Base-by-base conservation (phyloP, 208 protist genomes). In the Crithidia brevicula region DNA sequence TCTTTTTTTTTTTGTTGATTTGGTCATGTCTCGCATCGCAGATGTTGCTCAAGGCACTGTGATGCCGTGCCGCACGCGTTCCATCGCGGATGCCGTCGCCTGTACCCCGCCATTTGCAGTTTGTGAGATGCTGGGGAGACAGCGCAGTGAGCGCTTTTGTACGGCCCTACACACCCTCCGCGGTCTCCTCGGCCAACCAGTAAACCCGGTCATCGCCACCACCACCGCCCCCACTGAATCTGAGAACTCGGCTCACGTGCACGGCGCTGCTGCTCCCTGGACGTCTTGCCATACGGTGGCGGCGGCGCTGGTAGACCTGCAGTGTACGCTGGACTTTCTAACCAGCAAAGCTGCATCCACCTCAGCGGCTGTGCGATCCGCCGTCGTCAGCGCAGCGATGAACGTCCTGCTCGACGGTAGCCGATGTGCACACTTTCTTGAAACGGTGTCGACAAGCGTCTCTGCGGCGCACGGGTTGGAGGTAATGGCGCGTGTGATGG, bases 401-500 rank as follows among this genome's bases (percentile, higher is more conserved):
- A 10, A 7, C 11, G 25, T 16, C 4, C 18, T 50, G 25, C 25
- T 62, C 3, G 56, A 27, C 27, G 40, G 50, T 33, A 16, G 7
- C 4, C 38, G 36, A 9, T 23, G 40, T 38, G 8, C n/a, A n/a
- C n/a, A 13, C 40, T 18, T 42, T 33, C 36, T 62, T 4, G n/a
- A n/a, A n/a, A n/a, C n/a, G n/a, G n/a, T n/a, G n/a, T n/a, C n/a
- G n/a, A n/a, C n/a, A n/a, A n/a, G n/a, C n/a, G n/a, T n/a, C n/a
- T n/a, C n/a, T 20, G 42, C 42, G 5, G 18, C 18, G 9, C 5
- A 3, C 11, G 22, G n/a, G n/a, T 22, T 46, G 42, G 47, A 43
- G 22, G 10, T 62, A 27, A 59, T 68, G 62, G 38, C 50, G 1
- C 64, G 53, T 20, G 45, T 30, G n/a, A 3, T 70, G 52, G 49